Evolutionary conservation across 495 filamentous ascomycete genomes (phyloP), one percentile per base, ranked within the genome.

Genomic region (Penicillium subrubescens): DNA sequence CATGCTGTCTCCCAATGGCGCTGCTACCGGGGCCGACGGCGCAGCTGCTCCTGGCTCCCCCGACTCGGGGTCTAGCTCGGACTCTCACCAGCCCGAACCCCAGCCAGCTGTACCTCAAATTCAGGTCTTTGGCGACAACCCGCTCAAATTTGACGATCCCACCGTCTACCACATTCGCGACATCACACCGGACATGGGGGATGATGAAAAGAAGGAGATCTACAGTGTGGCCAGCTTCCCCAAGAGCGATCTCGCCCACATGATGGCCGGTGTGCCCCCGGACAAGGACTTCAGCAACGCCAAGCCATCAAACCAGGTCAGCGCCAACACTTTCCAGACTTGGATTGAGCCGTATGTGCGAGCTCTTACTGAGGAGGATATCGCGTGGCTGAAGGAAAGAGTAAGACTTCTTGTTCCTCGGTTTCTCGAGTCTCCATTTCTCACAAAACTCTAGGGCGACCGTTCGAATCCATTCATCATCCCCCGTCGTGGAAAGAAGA

Each of bases 221-320:
- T 96, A 91, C 75, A 91, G 91, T 14, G 95, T 99, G 8, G 86
- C 91, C 8, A 77, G 82, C 6, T 99, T 96, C 72, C 95, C 95
- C 0, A 80, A 83, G 33, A 87, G 84, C 60, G 92, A 97, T 72
- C 84, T 99, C 3, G 79, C 83, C 43, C 88, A 96, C 67, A 84
- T 94, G 65, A 95, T 96, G 67, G 90, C 93, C 41, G 96, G 95
- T 50, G 88, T 89, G 21, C 88, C 92, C 5, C 95, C 95, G 2
- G 93, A 98, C 73, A 91, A 90, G 73, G 96, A 99, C 76, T 97
- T 96, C 67, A 96, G 91, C 68, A 97, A 89, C 68, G 89, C 93
- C 17, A 98, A 99, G 73, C 93, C 94, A 10, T 88, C 88, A 10
- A 96, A 94, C 65, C 96, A 98, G 77, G 95, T 97, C 73, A 92